A percentile compares a stretch with the other conserved stretches of the same genome.
phyloP scores from a whole-genome alignment of 768 basidiomycete species.

The Tremella yokohamensis region DNA sequence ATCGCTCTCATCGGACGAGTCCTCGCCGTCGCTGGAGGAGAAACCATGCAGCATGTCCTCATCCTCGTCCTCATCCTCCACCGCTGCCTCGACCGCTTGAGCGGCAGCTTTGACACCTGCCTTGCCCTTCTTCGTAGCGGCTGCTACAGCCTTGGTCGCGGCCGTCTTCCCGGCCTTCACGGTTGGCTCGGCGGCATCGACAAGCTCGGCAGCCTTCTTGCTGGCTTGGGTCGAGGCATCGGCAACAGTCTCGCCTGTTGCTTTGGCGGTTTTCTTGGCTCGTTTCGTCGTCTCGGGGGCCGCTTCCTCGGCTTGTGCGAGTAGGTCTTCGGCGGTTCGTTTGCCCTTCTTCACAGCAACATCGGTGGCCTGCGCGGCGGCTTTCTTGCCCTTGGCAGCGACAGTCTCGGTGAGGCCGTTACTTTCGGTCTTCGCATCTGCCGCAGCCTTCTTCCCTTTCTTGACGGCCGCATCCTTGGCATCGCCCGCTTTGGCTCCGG shows the following conservation, averaged over 20 bases:
- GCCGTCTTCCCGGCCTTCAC: conserved; percentile 3
- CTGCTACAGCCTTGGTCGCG: conserved; percentile 13
- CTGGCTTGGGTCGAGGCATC: conserved; percentile 6
- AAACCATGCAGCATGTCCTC: conserved; percentile 49
- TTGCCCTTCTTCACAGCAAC: conserved; percentile 14
- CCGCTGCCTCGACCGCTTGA: conserved; percentile 19
- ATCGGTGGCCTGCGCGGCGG: conserved; percentile 2
- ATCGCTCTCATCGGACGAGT: conserved; percentile 61
- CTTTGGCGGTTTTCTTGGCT: conserved; percentile 8
- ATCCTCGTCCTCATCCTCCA: conserved; percentile 25
- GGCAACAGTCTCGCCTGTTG: conserved; percentile 11
- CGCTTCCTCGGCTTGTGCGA: conserved; percentile 6
- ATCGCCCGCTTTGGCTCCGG: conserved; percentile 5
- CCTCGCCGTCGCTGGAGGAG: conserved; percentile 57
- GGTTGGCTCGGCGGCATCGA: conserved; percentile 14
- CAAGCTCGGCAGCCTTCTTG: conserved; percentile 11
- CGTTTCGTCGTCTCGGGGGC: conserved; percentile 6
- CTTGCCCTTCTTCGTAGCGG: conserved; percentile 22
- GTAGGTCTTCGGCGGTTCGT: conserved; percentile 8
- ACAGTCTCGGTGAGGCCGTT: conserved; percentile 1
- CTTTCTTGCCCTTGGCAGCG: conserved; percentile 11
- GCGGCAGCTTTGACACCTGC: conserved; percentile 18
- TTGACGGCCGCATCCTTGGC: neutral
- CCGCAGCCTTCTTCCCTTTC: conserved; percentile 17
- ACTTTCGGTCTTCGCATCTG: conserved; percentile 9